These are phyloP conservation scores for Phytophthora podocarpi DNA, from an alignment of 352 stramenopile genomes.

Conservation along the genomic window DNA sequence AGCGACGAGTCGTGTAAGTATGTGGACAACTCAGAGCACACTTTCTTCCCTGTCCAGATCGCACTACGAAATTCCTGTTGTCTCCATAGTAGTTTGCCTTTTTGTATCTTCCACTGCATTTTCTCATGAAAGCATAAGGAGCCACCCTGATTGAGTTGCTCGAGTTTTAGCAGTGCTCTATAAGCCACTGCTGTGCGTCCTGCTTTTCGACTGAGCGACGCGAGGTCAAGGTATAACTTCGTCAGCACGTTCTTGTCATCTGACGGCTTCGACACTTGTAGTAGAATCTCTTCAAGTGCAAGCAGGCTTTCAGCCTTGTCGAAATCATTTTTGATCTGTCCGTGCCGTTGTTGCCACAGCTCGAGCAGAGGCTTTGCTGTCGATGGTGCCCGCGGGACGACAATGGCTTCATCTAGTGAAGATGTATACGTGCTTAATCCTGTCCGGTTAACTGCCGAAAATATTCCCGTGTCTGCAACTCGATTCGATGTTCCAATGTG, in stretches of 20 bases:
- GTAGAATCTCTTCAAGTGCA: constrained; percentile 63
- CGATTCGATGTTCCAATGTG: constrained; percentile 10
- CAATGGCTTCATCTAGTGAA: background rate
- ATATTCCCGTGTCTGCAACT: background rate
- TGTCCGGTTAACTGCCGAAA: background rate
- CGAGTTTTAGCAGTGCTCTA: constrained; percentile 61
- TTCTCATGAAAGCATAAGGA: constrained; percentile 44
- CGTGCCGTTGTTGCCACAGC: constrained; percentile 48
- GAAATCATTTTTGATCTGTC: constrained; percentile 58
- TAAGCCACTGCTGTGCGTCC: constrained; percentile 73
- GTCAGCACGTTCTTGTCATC: constrained; percentile 37
- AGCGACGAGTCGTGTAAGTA: constrained; percentile 32
- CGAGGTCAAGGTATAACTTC: constrained; percentile 63
- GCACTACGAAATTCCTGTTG: constrained; percentile 73
- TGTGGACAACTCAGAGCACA: constrained; percentile 48
- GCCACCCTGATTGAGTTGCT: constrained; percentile 49
- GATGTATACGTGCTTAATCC: constrained; percentile 19
- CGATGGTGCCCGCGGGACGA: background rate
- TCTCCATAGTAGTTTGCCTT: constrained; percentile 81
- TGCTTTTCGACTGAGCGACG: constrained; percentile 64
- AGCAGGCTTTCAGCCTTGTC: constrained; percentile 64
- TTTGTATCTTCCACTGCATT: constrained; percentile 76
- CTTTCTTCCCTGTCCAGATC: constrained; percentile 71
- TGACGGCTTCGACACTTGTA: constrained; percentile 42
- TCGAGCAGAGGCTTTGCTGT: constrained; percentile 37